Base-by-base conservation (phyloP, 345 rosid genomes). In the Arabidopsis thaliana region DNA sequence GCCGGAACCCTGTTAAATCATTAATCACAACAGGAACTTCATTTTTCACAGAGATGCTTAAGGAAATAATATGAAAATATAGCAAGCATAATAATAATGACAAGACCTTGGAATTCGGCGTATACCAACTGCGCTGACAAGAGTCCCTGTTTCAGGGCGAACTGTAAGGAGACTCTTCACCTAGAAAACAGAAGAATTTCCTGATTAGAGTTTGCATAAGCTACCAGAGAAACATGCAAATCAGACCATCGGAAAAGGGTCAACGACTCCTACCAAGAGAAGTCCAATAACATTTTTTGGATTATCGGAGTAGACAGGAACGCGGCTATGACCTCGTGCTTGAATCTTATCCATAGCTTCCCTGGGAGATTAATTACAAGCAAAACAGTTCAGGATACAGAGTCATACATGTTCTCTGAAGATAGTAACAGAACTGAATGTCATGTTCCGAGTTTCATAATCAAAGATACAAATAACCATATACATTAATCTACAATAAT, bases 81-180 rank as follows among this genome's bases (percentile, higher is more conserved):
- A 34, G 50, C 28, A 41, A 16, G 3, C 5, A 13, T 50, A 55
- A 8, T 34, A 33, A 36, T 13, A 67, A 38, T 9, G 45, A 59
- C 38, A 48, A 67, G 40, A 94, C 98, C 98, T 82, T 40, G 99
- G 99, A 67, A 95, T 92, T 79, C 96, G 90, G 51, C 99, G 79
- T 72, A 95, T 95, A 62, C 90, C 85, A 83, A 95, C 97, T 11
- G 96, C 89, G 67, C 89, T 87, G 69, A 92, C 97, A 49, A 86
- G 91, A 33, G 99, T 95, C 82, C 88, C 99, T 42, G 96, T 85
- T 83, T 95, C 99, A 49, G 99, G 97, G 55, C 97, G 89, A 57
- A 95, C 99, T 1, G 97, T 92, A 55, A 95, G 97, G 69, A 95
- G 96, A 71, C 89, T 91, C 89, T 92, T 95, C 80, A 89, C 97